A percentile compares a stretch with the other conserved stretches of the same genome.
These are phyloP conservation scores for Carex parvula DNA, from an alignment of 176 grass and related monocot genomes.

Conservation along the genomic window DNA sequence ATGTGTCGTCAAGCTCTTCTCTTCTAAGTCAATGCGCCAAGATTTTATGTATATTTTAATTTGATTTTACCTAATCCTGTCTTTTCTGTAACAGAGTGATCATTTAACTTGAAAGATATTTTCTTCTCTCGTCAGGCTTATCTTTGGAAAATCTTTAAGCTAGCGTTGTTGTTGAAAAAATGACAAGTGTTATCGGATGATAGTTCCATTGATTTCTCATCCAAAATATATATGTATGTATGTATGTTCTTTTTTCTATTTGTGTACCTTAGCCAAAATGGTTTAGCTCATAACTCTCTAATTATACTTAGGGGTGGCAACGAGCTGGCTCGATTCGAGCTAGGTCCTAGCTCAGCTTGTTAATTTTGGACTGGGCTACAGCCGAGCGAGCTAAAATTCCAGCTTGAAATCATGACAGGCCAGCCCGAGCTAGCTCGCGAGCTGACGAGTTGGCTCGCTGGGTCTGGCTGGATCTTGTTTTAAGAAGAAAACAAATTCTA, in stretches of 20 bases:
- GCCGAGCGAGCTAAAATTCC: no score
- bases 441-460: no score
- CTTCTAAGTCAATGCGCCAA: background rate
- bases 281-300: background rate
- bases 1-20: background rate
- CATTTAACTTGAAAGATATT: conserved; percentile 1
- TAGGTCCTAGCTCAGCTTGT: no score
- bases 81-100: background rate
- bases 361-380: no score
- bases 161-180: background rate
- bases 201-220: background rate
- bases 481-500: no score
- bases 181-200: background rate
- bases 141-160: background rate
- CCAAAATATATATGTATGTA: background rate
- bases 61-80: conserved; percentile 19
- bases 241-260: background rate
- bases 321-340: no score
- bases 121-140: background rate
- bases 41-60: background rate
- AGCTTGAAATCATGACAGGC: no score
- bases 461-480: no score
- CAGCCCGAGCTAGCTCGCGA: no score
- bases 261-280: background rate
- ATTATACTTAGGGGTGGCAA: background rate